Evolutionary conservation across 306 rosid species (phyloP), one percentile per base, ranked within the genome.

Genomic region (Prunus kanzakura): DNA sequence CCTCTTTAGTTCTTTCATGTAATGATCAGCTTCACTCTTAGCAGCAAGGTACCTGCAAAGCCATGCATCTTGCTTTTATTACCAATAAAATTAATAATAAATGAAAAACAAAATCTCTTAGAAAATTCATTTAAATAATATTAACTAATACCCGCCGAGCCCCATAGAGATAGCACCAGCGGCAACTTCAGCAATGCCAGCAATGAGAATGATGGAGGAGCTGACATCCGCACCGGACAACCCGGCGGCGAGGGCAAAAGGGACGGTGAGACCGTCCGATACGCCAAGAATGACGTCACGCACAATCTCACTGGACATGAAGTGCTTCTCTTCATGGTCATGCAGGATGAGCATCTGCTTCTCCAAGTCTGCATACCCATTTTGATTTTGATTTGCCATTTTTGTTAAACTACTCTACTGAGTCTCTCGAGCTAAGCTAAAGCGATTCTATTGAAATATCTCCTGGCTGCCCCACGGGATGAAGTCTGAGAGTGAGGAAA

Each of bases 1-100:
- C 82, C 98, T 86, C 80, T 78, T 82, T 65, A 94, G 58, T 71
- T 94, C 98, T 79, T 86, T 90, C 45, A 1, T 15, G 66, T 94
- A 94, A 65, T 91, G 96, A 86, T 94, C 98, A 7, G 90, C 86
- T 86, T 94, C 98, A 68, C 98, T 89, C 72, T 91, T 89, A 6
- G 98, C 98, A 0, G 98, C 98, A 43, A 94, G 89, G 78, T 94
- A 94, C 78, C 98, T 93, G 58, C 61, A 56, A 6, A 35, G 1
- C 8, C 41, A 6, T 35, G 41, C 41, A 35, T 35, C 41, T 5
- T 35, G 41, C 41, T 35, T 35, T 35, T 35, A 35, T 35, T 35
- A 35, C 41, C 8, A 35, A 35, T 1, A 35, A 35, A 35, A 35
- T 35, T 35, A 35, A 35, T 6, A 35, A 35, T 35, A 35, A 35